Base-by-base conservation (phyloP, 805 yeast species). In the Wickerhamiella shivajii region DNA sequence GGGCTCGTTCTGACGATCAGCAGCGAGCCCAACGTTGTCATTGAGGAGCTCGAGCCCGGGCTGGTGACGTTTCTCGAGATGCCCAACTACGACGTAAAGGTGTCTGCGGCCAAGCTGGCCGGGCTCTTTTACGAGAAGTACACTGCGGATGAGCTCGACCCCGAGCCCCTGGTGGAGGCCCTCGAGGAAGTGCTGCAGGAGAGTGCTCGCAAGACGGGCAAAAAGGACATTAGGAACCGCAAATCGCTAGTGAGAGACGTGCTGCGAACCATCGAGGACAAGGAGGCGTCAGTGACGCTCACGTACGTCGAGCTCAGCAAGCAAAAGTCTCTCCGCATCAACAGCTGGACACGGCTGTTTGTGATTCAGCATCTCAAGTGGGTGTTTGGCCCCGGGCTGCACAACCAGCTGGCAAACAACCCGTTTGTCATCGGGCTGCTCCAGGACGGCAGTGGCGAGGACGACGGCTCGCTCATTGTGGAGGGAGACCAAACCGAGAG, bases 141-240 rank as follows among this genome's bases (percentile, higher is more conserved):
- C 32, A 34, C 44, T 19, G 71, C 69, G 39, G 59, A 54, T n/a
- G 60, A 53, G 8, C 49, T 48, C 10, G 61, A 54, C 3, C 59
- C 53, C 2, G 59, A 52, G 2, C 66, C 60, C 2, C 60, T 56
- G 6, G 55, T 46, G 6, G 60, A 52, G 1, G 60, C 58, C 10
- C 63, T 55, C 31, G 46, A 46, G 6, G 39, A 33, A 22, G 55
- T 74, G 27, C 55, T 68, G 1, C 64, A 61, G 27, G 63, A 67
- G 15, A 67, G 77, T 0, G 59, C 74, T 4, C 72, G 73, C 38
- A 68, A 63, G 33, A 48, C 72, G 3, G 66, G 75, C 18, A 76
- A 76, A 43, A 71, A 68, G 46, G 79, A 73, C 40, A 74, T 71
- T 49, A 66, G 65, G 39, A 71, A 67, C 24, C 59, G 69, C 17